Conservation (phyloP, 495 filamentous ascomycete species). For the Apiosordaria backusii region DNA sequence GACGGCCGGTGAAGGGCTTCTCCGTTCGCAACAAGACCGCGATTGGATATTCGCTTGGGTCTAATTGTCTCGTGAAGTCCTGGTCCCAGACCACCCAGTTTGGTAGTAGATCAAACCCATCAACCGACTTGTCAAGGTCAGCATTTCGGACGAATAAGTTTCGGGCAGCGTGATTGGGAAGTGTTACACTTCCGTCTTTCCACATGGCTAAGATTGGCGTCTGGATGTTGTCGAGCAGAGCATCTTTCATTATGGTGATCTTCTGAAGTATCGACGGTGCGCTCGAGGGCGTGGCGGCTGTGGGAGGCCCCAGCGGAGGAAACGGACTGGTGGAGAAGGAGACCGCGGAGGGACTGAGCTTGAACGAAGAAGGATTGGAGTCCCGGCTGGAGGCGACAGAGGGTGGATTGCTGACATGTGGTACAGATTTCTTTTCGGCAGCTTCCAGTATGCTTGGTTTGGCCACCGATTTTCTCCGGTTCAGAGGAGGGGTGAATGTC, state of each 20-base stretch:
- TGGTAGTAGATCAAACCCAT: slow-evolving; percentile 51
- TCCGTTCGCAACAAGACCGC: slow-evolving; percentile 53
- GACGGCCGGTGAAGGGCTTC: slow-evolving; percentile 48
- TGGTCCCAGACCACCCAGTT: slow-evolving; percentile 56
- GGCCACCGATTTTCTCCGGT: slow-evolving; percentile 27
- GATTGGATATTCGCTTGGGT: slow-evolving; percentile 58
- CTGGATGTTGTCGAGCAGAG: slow-evolving; percentile 62
- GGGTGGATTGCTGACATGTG: slow-evolving; percentile 37
- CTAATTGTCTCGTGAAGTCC: slow-evolving; percentile 57
- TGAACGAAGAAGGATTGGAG: slow-evolving; percentile 33
- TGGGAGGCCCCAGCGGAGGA: slow-evolving; percentile 58
- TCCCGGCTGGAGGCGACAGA: slow-evolving; percentile 42
- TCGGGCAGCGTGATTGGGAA: slow-evolving; percentile 60
- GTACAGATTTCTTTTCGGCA: slow-evolving; percentile 34
- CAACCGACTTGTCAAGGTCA: slow-evolving; percentile 38
- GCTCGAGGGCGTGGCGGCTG: slow-evolving; percentile 42
- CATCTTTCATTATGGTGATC: slow-evolving; percentile 64
- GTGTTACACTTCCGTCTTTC: slow-evolving; percentile 63
- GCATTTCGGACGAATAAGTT: slow-evolving; percentile 45
- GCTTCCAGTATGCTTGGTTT: slow-evolving; percentile 34
- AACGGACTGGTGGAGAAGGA: slow-evolving; percentile 49
- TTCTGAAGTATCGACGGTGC: slow-evolving; percentile 61
- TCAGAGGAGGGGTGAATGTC: slow-evolving; percentile 19
- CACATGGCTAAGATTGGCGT: slow-evolving; percentile 68
- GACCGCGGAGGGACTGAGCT: slow-evolving; percentile 37